Evolutionary conservation across 2,329 filamentous ascomycete genomes (phyloP), one percentile per base, ranked within the genome.

Genomic region (Fusarium equiseti): DNA sequence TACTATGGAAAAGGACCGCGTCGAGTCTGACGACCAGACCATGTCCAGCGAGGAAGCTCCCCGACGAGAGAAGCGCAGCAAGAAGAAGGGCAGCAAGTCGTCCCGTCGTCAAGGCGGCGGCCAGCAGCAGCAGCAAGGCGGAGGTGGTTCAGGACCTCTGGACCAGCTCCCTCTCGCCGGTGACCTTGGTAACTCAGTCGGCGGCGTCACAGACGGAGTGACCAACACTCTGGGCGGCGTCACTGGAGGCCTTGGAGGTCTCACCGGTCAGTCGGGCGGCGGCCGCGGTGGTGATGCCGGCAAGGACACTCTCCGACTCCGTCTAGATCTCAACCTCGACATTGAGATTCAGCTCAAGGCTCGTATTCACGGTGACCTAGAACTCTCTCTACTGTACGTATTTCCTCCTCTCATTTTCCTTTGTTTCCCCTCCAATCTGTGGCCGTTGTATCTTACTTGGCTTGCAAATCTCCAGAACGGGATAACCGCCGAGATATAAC

Each of bases 301-400:
- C 75, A 84, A 87, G 64, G 90, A 94, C 75, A 91, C 92, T 42
- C 68, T 79, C 76, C 90, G 91, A 76, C 81, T 96, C 75, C 87
- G 90, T 48, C 82, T 96, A 22, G 93, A 96, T 78, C 85, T 94
- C 66, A 96, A 96, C 80, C 84, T 96, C 60, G 93, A 96, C 70
- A 87, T 96, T 58, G 93, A 96, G 81, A 92, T 96, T 66, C 91
- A 94, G 75, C 86, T 96, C 68, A 96, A 96, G 85, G 93, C 93
- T 24, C 91, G 91, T 80, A 94, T 96, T 72, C 90, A 94, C 76
- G 94, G 94, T 76, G 94, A 97, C 82, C 82, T 97, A 73, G 94
- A 93, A 42, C 81, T 96, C 70, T 91, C 90, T 72, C 85, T 96
- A 74, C 81, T 88, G 85, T 88, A 83, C 78, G 85, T 86, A 31